Percentiles rank a stretch among this genome's conserved stretches.
Conservation (phyloP, 2,329 filamentous ascomycete genomes). For the Xylariaceae sp. region DNA sequence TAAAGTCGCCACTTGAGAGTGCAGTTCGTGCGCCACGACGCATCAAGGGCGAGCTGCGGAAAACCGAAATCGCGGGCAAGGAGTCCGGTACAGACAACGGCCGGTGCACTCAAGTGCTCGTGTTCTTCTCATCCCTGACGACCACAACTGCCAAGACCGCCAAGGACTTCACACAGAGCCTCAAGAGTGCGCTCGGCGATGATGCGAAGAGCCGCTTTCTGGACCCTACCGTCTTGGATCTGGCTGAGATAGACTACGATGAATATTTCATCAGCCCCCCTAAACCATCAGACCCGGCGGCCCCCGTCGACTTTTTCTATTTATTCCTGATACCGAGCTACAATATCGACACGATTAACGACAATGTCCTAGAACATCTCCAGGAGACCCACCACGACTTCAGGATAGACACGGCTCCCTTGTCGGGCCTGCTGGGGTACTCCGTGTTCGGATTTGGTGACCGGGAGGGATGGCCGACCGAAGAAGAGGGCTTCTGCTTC, state of each 20-base stretch:
- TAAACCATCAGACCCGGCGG: conserved; percentile 44
- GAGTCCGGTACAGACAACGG: conserved; percentile 26
- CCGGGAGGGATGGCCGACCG: conserved; percentile 83
- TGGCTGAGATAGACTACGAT: conserved; percentile 85
- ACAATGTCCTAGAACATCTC: conserved; percentile 80
- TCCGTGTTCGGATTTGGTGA: conserved; percentile 94
- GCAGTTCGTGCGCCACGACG: conserved; percentile 40
- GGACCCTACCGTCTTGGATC: conserved; percentile 63
- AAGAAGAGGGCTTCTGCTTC: conserved; percentile 86
- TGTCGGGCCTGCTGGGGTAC: conserved; percentile 74
- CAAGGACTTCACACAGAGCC: conserved; percentile 51
- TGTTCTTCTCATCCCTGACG: conserved; percentile 89
- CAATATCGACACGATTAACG: conserved; percentile 89
- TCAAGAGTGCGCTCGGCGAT: conserved; percentile 45
- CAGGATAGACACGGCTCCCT: conserved; percentile 82
- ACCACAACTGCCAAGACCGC: conserved; percentile 74
- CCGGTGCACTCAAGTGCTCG: conserved; percentile 60
- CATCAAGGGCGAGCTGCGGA: conserved; percentile 41
- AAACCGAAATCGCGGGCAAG: conserved; percentile 31
- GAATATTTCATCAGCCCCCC: conserved; percentile 83
- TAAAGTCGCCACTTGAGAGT: conserved; percentile 24
- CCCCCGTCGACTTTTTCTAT: conserved; percentile 65
- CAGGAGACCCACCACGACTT: conserved; percentile 95
- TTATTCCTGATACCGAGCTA: conserved; percentile 83
- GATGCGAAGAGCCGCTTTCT: conserved; percentile 37